A percentile compares a stretch with the other conserved stretches of the same genome.
These are phyloP conservation scores for Carallia pectinifolia DNA, from an alignment of 345 rosid species.

Conservation along the genomic window DNA sequence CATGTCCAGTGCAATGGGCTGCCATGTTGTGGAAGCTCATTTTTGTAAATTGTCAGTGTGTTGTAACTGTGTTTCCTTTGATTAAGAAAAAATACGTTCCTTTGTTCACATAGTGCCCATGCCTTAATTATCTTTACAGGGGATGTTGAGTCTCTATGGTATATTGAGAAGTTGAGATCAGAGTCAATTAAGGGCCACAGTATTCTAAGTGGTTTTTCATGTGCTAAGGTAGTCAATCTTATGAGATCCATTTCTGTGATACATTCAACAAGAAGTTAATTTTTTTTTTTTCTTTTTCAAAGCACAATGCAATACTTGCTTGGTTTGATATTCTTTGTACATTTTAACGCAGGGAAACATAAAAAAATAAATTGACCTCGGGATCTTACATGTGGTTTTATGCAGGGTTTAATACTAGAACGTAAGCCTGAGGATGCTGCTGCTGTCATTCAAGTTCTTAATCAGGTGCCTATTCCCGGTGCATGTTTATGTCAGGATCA, in stretches of 20 bases:
- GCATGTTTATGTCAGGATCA: background rate
- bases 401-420: constrained; percentile 72
- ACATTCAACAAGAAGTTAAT: background rate
- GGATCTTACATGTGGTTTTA: constrained; percentile 1
- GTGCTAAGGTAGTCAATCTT: constrained; percentile 63
- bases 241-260: background rate
- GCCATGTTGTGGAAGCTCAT: background rate
- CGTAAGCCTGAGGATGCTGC: constrained; percentile 75
- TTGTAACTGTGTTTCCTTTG: background rate
- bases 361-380: background rate
- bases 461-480: constrained; percentile 43
- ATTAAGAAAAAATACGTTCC: background rate
- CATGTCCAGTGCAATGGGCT: background rate
- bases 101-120: background rate
- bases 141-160: constrained; percentile 69
- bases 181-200: constrained; percentile 57
- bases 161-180: constrained; percentile 71
- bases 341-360: too few species aligned
- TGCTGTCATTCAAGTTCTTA: constrained; percentile 51
- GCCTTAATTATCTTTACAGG: constrained; percentile 35
- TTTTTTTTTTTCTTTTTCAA: too few species aligned
- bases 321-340: too few species aligned
- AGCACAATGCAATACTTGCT: too few species aligned
- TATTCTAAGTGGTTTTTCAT: constrained; percentile 58
- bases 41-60: background rate